phyloP scores from a whole-genome alignment of 2,329 filamentous ascomycete genomes.

The Fusarium sp. region DNA sequence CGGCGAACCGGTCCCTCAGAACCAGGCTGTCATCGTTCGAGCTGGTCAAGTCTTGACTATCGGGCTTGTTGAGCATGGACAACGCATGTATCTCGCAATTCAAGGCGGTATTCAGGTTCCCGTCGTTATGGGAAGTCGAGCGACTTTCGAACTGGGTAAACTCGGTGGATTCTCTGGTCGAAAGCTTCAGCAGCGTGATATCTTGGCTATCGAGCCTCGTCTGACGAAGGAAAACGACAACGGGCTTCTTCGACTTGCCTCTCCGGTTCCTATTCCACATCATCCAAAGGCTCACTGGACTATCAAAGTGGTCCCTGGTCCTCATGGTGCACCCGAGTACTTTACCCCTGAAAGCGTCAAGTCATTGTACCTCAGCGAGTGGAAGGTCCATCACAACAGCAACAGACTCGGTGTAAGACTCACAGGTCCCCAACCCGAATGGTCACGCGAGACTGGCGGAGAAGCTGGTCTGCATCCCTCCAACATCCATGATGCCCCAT shows the following conservation, averaged over 20 bases:
- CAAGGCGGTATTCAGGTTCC: conserved; percentile 51
- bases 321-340: conserved; percentile 53
- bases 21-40: conserved; percentile 39
- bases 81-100: conserved; percentile 50
- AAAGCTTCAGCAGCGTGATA: conserved; percentile 46
- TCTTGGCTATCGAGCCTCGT: conserved; percentile 38
- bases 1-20: conserved; percentile 24
- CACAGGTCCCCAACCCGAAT: conserved; percentile 51
- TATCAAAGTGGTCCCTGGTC: conserved; percentile 52
- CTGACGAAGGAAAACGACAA: neutral
- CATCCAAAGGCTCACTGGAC: conserved; percentile 45
- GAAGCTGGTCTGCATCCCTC: conserved; percentile 55
- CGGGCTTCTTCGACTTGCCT: neutral
- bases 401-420: conserved; percentile 55
- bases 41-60: conserved; percentile 44
- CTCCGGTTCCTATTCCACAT: conserved; percentile 35
- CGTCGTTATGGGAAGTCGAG: conserved; percentile 47
- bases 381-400: conserved; percentile 55
- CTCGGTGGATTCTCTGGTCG: conserved; percentile 51
- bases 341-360: conserved; percentile 48
- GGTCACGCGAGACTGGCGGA: conserved; percentile 52
- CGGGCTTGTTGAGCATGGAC: conserved; percentile 44
- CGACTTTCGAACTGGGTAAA: conserved; percentile 48
- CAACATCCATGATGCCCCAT: conserved; percentile 55
- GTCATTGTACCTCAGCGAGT: conserved; percentile 49